A percentile compares a stretch with the other conserved stretches of the same genome.
phyloP scores from a whole-genome alignment of 257 asterid genomes.

The Capsicum pubescens region DNA sequence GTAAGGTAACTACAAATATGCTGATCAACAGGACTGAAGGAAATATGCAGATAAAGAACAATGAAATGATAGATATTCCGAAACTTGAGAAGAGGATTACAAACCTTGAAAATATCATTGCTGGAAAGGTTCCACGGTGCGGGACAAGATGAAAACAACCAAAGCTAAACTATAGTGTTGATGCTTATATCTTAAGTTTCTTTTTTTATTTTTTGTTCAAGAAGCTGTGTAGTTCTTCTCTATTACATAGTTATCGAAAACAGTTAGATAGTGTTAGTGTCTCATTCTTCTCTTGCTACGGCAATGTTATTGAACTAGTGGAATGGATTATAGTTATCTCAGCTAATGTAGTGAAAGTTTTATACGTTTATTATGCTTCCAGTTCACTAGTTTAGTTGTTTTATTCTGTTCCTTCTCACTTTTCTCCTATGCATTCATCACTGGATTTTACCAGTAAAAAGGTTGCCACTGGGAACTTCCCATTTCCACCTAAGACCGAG shows the following conservation, averaged over 20 bases:
- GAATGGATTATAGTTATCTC: background rate
- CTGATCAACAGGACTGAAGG: background rate
- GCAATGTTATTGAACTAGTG: background rate
- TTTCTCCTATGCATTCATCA: background rate
- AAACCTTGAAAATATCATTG: slow-evolving; percentile 9
- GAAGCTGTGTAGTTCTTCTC: background rate
- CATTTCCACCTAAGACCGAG: background rate
- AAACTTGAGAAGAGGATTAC: slow-evolving; percentile 28
- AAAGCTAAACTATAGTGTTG: background rate
- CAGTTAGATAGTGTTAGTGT: background rate
- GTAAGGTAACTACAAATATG: background rate
- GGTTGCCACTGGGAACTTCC: background rate
- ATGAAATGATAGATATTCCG: background rate
- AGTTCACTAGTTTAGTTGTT: background rate
- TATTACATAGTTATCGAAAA: background rate
- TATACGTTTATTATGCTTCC: background rate
- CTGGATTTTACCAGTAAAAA: background rate
- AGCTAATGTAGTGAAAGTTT: background rate
- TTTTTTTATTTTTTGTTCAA: background rate
- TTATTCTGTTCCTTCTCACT: background rate
- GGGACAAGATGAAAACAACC: background rate
- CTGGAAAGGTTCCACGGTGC: background rate
- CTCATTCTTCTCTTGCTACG: slow-evolving; percentile 2
- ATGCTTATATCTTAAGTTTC: background rate
- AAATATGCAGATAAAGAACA: background rate